Evolutionary conservation across 495 filamentous ascomycete species (phyloP), one percentile per base, ranked within the genome.

Genomic region (Penicillium mononematosum): DNA sequence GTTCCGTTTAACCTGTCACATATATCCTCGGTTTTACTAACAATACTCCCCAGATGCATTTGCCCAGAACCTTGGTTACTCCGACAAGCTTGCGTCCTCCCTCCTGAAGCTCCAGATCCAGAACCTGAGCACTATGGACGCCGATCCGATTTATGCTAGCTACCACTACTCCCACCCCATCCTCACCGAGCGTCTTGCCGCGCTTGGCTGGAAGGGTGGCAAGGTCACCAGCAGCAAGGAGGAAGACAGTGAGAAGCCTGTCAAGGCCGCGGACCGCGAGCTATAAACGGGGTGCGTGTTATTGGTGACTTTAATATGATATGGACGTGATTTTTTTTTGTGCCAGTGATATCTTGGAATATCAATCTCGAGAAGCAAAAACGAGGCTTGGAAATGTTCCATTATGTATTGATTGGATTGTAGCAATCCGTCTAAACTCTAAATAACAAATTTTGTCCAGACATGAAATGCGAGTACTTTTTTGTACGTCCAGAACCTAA

Each of bases 101-200:
- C 81, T 98, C 58, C 89, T 98, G 75, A 98, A 98, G 78, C 88
- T 98, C 39, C 94, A 98, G 72, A 90, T 97, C 70, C 91, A 98
- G 76, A 98, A 98, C 67, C 81, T 98, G 55, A 92, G 90, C 76
- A 95, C 89, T 55, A 97, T 98, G 93, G 95, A 98, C 70, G 94
- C 94, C 41, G 95, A 98, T 71, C 95, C 88, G 88, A 82, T 96
- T 77, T 98, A 96, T 72, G 92, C 95, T 25, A 92, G 87, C 77
- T 98, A 98, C 77, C 90, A 98, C 76, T 96, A 92, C 81, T 96
- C 92, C 8, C 94, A 98, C 74, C 94, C 94, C 1, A 98, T 98
- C 61, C 81, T 98, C 53, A 87, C 92, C 8, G 95, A 98, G 81
- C 83, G 94, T 60, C 77, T 98, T 61, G 90, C 87, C 75, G 94